These are phyloP conservation scores for Fusarium sp. DNA, from an alignment of 2,329 filamentous ascomycete species.

Conservation along the genomic window DNA sequence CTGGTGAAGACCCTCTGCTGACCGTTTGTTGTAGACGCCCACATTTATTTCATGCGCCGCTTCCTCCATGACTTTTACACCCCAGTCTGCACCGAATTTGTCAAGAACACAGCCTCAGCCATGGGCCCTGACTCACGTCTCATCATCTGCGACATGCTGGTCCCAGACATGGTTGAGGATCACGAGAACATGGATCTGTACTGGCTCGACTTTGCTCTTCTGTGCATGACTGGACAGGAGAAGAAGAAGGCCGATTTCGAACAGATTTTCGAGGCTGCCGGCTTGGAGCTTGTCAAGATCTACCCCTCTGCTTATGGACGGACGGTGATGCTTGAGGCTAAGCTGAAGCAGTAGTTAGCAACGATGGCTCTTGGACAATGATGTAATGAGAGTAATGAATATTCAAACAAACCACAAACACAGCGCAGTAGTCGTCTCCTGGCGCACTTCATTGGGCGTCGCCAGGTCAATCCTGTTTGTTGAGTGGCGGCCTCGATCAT, in stretches of 20 bases:
- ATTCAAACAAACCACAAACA: neutral
- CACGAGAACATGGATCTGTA: constrained; percentile 42
- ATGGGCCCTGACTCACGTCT: constrained; percentile 48
- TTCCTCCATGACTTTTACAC: constrained; percentile 48
- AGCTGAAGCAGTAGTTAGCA: constrained; percentile 28
- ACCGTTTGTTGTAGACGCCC: constrained; percentile 38
- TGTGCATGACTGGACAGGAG: constrained; percentile 47
- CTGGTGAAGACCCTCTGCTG: neutral
- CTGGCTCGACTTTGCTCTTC: constrained; percentile 46
- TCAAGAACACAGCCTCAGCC: constrained; percentile 43
- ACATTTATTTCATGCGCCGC: constrained; percentile 47
- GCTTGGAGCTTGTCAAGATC: constrained; percentile 47
- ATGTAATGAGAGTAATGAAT: neutral
- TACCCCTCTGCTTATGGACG: constrained; percentile 44
- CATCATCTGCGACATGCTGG: constrained; percentile 48
- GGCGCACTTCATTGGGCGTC: no score
- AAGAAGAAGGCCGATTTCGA: constrained; percentile 45
- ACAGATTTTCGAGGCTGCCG: constrained; percentile 45
- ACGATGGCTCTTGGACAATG: neutral
- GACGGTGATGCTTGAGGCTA: constrained; percentile 47
- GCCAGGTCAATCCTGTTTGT: neutral
- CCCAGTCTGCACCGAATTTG: constrained; percentile 44
- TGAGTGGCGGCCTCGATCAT: neutral
- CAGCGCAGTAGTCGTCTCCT: neutral
- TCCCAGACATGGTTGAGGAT: constrained; percentile 45